Conservation (phyloP, 768 basidiomycete species). For the Suillus americanus region DNA sequence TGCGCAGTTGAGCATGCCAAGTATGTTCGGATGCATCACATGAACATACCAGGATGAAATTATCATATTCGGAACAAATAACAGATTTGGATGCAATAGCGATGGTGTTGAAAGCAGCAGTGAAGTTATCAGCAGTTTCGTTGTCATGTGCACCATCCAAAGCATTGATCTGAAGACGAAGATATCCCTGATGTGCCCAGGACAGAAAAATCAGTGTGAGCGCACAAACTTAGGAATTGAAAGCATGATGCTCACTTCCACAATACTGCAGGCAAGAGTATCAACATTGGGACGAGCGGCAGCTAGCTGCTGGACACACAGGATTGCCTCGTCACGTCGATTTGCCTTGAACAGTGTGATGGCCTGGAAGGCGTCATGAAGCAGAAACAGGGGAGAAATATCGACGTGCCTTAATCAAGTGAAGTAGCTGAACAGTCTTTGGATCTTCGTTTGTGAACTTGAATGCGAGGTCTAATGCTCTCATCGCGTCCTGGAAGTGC, state of each 20-base stretch:
- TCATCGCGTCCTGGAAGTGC: not conserved
- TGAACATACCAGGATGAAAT: not conserved
- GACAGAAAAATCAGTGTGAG: too few species aligned
- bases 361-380: not conserved
- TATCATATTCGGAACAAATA: not conserved
- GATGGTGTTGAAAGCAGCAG: not conserved
- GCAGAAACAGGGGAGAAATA: not conserved
- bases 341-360: not conserved
- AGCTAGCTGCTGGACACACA: not conserved
- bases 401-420: not conserved
- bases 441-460: not conserved
- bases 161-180: not conserved
- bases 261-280: not conserved
- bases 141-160: not conserved
- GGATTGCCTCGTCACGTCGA: not conserved
- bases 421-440: not conserved
- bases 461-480: not conserved
- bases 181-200: not conserved
- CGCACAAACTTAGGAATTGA: too few species aligned
- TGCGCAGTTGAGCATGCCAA: not conserved
- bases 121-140: not conserved
- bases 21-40: not conserved
- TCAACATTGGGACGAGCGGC: not conserved
- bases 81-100: not conserved
- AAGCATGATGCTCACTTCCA: not conserved